These are phyloP conservation scores for Emiliania huxleyi DNA, from an alignment of 78 protist species.

Conservation along the genomic window DNA sequence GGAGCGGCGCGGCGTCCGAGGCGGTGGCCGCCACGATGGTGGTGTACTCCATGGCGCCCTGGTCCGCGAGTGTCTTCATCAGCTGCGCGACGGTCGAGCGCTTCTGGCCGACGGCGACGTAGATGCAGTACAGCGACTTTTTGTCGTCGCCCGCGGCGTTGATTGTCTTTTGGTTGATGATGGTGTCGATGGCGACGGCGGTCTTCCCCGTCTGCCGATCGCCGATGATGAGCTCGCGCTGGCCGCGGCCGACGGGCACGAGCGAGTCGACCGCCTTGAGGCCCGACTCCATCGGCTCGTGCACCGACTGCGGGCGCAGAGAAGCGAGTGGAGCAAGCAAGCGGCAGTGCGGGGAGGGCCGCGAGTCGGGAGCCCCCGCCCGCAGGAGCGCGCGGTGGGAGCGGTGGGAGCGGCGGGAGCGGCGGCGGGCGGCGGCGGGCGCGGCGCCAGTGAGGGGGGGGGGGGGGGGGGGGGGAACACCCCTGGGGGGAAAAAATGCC, in stretches of 20 bases:
- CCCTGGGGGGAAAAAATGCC: conserved; percentile 62
- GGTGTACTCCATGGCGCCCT: conserved; percentile 67
- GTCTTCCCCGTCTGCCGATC: conserved; percentile 86
- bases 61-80: conserved; percentile 20
- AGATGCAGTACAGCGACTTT: conserved; percentile 65
- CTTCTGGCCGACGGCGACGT: conserved; percentile 79
- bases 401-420: no score
- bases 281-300: conserved; percentile 82
- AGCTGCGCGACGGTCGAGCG: conserved; percentile 76
- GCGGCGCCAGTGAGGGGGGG: no score
- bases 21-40: conserved; percentile 78
- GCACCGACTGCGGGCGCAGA: no score
- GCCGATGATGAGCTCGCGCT: conserved; percentile 83
- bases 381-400: no score
- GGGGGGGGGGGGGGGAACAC: no score
- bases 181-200: conserved; percentile 72
- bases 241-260: conserved; percentile 84
- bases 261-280: conserved; percentile 79
- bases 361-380: no score
- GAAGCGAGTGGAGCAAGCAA: no score
- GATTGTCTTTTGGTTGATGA: conserved; percentile 70
- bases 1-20: conserved; percentile 77
- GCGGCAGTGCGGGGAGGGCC: no score
- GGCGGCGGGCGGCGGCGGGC: no score
- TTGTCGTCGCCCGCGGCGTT: conserved; percentile 46